Base-by-base conservation (phyloP, 106 monocot genomes). In the Agapanthus africanus region DNA sequence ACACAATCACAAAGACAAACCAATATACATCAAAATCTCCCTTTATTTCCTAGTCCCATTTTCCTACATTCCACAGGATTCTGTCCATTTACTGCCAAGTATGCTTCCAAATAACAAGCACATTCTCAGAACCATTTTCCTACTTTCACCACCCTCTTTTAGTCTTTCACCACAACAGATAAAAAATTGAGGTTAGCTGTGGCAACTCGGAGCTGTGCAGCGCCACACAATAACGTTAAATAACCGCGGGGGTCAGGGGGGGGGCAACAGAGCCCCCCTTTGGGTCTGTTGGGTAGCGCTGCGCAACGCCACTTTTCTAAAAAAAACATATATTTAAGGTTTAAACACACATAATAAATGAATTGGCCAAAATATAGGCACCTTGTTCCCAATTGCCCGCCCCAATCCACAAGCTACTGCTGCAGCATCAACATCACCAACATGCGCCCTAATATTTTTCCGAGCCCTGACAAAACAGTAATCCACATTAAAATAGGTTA, bases 371-470 rank as follows among this genome's bases (percentile, higher is more conserved):
- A 28, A 22, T 27, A 63, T 28, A 42, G 14, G 21, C 63, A 88
- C 88, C 88, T 88, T 88, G 77, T 95, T 95, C 36, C 94, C 94
- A 76, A 95, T 85, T 63, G 91, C 87, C 70, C 85, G 84, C 50
- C 94, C 94, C 80, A 95, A 85, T 34, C 94, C 94, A 77, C 85
- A 90, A 70, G 94, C 82, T 46, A 95, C 90, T 71, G 91, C 94
- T 37, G 91, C 94, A 57, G 88, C 91, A 81, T 95, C 94, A 81
- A 95, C 79, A 78, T 95, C 94, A 76, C 91, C 94, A 71, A 95
- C 76, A 79, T 91, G 33, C 61, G 76, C 70, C 42, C 85, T 76
- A 71, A 95, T 82, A 66, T 72, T 81, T 72, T 73, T 85, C 64
- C 81, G 80, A 60, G 82, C 85, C 94, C 90, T 90, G 61, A 35